Percentiles rank a stretch among this genome's conserved stretches.
Conservation (phyloP, 2,329 filamentous ascomycete genomes). For the Boeremia exigua region DNA sequence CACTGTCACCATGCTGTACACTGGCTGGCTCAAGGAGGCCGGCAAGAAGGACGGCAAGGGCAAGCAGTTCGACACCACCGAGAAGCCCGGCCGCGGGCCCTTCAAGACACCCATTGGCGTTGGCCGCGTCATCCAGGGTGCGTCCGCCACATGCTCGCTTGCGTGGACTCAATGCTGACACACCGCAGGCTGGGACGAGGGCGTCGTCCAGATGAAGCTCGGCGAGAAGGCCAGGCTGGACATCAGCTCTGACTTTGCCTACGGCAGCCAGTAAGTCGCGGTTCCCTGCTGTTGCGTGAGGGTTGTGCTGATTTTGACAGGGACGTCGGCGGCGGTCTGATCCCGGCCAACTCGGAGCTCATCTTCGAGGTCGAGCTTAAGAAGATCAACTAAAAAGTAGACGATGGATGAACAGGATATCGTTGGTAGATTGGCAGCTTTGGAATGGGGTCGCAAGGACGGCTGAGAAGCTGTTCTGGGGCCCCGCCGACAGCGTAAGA, state of each 20-base stretch:
- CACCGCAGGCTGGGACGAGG: slow-evolving; percentile 63
- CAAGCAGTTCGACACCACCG: slow-evolving; percentile 77
- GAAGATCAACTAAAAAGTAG: slow-evolving; percentile 38
- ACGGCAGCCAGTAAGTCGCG: slow-evolving; percentile 31
- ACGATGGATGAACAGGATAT: background rate
- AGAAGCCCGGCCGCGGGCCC: slow-evolving; percentile 66
- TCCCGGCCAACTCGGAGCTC: slow-evolving; percentile 74
- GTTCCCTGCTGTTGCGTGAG: no score
- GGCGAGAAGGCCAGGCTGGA: slow-evolving; percentile 87
- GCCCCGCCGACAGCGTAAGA: background rate
- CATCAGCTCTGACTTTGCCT: slow-evolving; percentile 70
- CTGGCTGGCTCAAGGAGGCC: slow-evolving; percentile 35
- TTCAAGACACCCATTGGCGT: slow-evolving; percentile 80
- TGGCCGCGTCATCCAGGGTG: slow-evolving; percentile 86
- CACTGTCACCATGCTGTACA: slow-evolving; percentile 42
- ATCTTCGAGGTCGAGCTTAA: slow-evolving; percentile 64
- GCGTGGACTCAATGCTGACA: background rate
- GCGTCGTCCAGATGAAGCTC: slow-evolving; percentile 75
- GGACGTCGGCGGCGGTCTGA: slow-evolving; percentile 64
- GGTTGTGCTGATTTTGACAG: background rate
- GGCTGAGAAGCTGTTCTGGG: background rate
- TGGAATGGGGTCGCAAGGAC: background rate
- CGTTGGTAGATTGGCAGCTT: background rate
- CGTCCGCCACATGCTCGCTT: slow-evolving; percentile 15
- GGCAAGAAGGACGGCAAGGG: slow-evolving; percentile 35